These are phyloP conservation scores for Paraglomus occultum DNA, from an alignment of 192 early-diverging fungal species.

Conservation along the genomic window DNA sequence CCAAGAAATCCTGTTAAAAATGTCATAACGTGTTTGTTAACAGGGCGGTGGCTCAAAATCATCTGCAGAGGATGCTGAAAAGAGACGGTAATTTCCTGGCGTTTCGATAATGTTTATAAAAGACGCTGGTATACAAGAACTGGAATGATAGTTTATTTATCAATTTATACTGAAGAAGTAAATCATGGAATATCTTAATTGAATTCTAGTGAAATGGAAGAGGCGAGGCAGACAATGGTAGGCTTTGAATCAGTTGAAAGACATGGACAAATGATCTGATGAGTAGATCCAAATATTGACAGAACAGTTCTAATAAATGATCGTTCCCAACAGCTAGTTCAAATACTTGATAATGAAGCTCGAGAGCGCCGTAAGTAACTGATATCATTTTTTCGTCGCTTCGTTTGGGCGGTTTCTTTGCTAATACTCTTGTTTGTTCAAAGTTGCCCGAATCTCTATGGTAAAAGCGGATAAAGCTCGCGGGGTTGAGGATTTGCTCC, in stretches of 20 bases:
- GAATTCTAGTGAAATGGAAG: conserved; percentile 76
- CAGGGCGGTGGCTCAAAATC: background rate
- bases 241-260: background rate
- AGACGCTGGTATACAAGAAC: background rate
- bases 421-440: background rate
- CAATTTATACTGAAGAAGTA: too few species aligned
- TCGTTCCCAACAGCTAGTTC: conserved; percentile 54
- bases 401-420: background rate
- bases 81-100: conserved; percentile 22
- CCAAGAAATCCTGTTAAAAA: too few species aligned
- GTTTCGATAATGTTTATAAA: background rate
- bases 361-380: conserved; percentile 69
- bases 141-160: too few species aligned
- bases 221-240: conserved; percentile 79
- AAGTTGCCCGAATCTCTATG: conserved; percentile 87
- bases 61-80: conserved; percentile 15
- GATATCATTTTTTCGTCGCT: conserved; percentile 6
- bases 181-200: too few species aligned
- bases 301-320: too few species aligned
- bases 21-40: too few species aligned
- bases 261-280: background rate
- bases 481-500: conserved; percentile 84
- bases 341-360: conserved; percentile 80
- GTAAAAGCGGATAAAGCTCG: conserved; percentile 89
- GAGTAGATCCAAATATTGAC: background rate